These are phyloP conservation scores for Leccinum pellstonianum DNA, from an alignment of 768 basidiomycete genomes.

Conservation along the genomic window DNA sequence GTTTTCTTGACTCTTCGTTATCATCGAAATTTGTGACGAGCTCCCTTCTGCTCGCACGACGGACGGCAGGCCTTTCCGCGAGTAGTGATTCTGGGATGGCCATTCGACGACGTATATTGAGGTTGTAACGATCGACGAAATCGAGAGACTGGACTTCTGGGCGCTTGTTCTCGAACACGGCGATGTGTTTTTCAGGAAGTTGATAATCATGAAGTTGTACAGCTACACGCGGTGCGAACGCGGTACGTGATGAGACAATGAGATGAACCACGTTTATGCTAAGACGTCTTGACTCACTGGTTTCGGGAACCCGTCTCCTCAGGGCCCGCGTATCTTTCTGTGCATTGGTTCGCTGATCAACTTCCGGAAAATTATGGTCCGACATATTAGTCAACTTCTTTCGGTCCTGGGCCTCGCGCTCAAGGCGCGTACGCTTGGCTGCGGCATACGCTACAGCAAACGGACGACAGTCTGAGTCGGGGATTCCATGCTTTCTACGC, in stretches of 20 bases:
- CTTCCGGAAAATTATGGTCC: constrained; percentile 23
- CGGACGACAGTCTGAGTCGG: constrained; percentile 76
- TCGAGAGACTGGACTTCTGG: constrained; percentile 23
- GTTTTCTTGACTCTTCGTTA: constrained; percentile 39
- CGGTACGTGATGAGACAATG: constrained; percentile 25
- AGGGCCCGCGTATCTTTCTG: constrained; percentile 37
- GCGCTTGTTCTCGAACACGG: constrained; percentile 19
- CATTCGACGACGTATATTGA: constrained; percentile 21
- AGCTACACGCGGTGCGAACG: constrained; percentile 25
- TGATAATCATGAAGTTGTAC: constrained; percentile 21
- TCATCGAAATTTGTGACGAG: constrained; percentile 23
- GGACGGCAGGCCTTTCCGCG: constrained; percentile 22
- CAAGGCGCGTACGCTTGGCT: constrained; percentile 54
- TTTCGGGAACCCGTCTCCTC: constrained; percentile 47
- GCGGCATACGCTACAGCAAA: constrained; percentile 89
- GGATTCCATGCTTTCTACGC: constrained; percentile 79
- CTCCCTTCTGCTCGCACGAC: constrained; percentile 34
- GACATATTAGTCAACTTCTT: constrained; percentile 31
- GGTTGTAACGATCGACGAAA: constrained; percentile 41
- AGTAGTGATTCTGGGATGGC: constrained; percentile 9
- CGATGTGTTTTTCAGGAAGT: constrained; percentile 14
- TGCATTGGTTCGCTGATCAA: constrained; percentile 32
- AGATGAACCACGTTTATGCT: constrained; percentile 23
- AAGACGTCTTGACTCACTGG: constrained; percentile 37
- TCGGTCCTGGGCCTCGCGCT: constrained; percentile 45